phyloP scores from a whole-genome alignment of 1,139 yeast species.

The Meyerozyma sp. region DNA sequence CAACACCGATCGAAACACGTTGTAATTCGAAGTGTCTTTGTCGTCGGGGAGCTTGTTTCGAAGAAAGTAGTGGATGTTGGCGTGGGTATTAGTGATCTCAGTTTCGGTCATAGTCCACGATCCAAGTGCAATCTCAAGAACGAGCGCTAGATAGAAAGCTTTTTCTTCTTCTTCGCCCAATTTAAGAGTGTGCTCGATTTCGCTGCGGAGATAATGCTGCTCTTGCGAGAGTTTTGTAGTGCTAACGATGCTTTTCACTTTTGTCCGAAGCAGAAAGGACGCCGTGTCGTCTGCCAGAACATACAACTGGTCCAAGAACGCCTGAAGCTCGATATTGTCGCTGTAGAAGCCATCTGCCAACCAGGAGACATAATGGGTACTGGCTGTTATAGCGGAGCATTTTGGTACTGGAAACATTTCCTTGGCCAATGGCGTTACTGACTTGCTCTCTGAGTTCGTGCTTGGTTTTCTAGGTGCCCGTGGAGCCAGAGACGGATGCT shows the following conservation, averaged over 20 bases:
- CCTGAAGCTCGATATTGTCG: background rate
- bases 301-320: background rate
- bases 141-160: background rate
- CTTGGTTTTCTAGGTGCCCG: background rate
- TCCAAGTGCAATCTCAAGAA: background rate
- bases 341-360: background rate
- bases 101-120: background rate
- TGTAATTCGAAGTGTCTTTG: background rate
- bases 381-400: background rate
- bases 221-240: background rate
- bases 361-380: background rate
- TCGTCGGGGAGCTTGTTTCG: background rate
- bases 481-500: background rate
- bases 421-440: background rate
- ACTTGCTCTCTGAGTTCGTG: background rate
- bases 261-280: background rate
- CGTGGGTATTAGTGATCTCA: background rate
- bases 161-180: background rate
- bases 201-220: background rate
- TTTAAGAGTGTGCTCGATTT: background rate
- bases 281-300: background rate
- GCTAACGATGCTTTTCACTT: background rate
- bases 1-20: background rate
- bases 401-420: background rate
- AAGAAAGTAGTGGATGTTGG: background rate